Evolutionary conservation across 2,329 filamentous ascomycete species (phyloP).

Genomic region (Diaporthe amygdali): DNA sequence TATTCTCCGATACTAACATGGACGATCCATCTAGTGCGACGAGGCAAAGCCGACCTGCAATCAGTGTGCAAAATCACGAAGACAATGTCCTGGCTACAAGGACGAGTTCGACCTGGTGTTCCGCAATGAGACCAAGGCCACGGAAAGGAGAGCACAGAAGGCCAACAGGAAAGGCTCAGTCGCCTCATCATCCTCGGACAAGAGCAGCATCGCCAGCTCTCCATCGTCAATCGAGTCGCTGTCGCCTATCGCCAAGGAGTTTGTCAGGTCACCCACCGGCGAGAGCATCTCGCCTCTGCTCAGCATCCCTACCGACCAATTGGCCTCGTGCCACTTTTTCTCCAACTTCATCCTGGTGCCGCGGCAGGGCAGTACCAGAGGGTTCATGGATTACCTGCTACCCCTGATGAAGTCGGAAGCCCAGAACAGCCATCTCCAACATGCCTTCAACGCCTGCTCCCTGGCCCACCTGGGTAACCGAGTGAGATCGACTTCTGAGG

Average conservation of each 20-base stretch:
- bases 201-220: slow-evolving; percentile 27
- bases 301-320: slow-evolving; percentile 55
- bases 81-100: slow-evolving; percentile 70
- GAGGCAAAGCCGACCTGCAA: slow-evolving; percentile 70
- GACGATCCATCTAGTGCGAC: slow-evolving; percentile 57
- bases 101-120: slow-evolving; percentile 77
- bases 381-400: slow-evolving; percentile 64
- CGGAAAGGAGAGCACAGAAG: slow-evolving; percentile 65
- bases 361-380: slow-evolving; percentile 52
- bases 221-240: slow-evolving; percentile 25
- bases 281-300: slow-evolving; percentile 42
- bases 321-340: slow-evolving; percentile 64
- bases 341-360: slow-evolving; percentile 65
- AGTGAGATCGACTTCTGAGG: slow-evolving; percentile 38
- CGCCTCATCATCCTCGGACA: slow-evolving; percentile 39
- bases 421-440: slow-evolving; percentile 52
- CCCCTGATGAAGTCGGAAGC: slow-evolving; percentile 56
- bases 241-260: slow-evolving; percentile 28
- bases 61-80: slow-evolving; percentile 68
- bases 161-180: slow-evolving; percentile 50
- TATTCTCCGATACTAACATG: slow-evolving; percentile 25
- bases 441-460: slow-evolving; percentile 65
- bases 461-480: slow-evolving; percentile 63
- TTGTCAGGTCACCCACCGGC: slow-evolving; percentile 29
- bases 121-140: slow-evolving; percentile 73